phyloP scores from a whole-genome alignment of 208 protist genomes.

The Leishmania mexicana region DNA sequence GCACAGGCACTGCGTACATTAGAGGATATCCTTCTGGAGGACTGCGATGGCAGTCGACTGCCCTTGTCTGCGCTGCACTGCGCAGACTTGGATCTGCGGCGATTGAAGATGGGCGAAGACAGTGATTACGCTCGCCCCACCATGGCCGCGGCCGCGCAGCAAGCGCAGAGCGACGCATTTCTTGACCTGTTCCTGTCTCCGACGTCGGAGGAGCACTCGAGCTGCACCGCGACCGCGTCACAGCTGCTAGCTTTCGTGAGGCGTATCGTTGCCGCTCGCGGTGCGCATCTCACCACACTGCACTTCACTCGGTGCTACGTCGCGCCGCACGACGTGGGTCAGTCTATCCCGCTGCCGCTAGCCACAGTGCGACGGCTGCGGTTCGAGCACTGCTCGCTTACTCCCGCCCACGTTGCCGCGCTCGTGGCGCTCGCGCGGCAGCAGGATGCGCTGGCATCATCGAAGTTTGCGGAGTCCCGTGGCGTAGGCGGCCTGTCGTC shows the following conservation, averaged over 20 bases:
- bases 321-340: conserved; percentile 44
- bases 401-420: conserved; percentile 56
- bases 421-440: conserved; percentile 40
- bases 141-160: neutral
- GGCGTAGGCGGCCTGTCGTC: neutral
- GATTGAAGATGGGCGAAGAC: neutral
- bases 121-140: neutral
- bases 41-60: conserved; percentile 43
- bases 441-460: conserved; percentile 12
- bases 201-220: neutral
- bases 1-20: conserved; percentile 46
- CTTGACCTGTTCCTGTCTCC: conserved; percentile 41
- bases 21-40: conserved; percentile 77
- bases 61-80: conserved; percentile 47
- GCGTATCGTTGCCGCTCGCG: conserved; percentile 35
- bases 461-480: neutral
- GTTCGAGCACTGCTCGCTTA: conserved; percentile 69
- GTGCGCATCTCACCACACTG: conserved; percentile 28
- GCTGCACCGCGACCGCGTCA: neutral
- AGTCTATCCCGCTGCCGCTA: conserved; percentile 37
- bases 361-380: conserved; percentile 35
- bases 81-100: conserved; percentile 42
- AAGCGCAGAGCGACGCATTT: conserved; percentile 35
- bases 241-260: conserved; percentile 52
- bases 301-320: conserved; percentile 59